These are phyloP conservation scores for Neonectria ditissima DNA, from an alignment of 2,329 filamentous ascomycete species.

Conservation along the genomic window DNA sequence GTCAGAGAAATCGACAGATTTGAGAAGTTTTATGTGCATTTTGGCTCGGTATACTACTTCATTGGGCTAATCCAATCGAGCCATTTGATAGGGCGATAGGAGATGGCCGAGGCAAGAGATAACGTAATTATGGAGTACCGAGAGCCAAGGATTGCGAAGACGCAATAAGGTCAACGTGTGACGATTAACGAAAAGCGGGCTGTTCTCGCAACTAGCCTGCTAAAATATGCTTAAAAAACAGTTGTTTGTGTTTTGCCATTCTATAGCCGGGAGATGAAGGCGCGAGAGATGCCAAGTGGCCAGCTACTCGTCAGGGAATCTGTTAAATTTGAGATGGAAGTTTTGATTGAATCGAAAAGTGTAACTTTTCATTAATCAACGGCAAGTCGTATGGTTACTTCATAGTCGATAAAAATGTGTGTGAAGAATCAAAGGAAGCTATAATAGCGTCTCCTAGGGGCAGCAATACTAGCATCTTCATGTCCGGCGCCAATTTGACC, in stretches of 20 bases:
- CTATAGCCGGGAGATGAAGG: too few species aligned
- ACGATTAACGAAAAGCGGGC: background rate
- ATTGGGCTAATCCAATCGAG: background rate
- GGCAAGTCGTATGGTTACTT: too few species aligned
- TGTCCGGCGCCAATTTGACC: too few species aligned
- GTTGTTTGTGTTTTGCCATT: background rate
- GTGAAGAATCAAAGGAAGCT: too few species aligned
- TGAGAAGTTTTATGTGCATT: background rate
- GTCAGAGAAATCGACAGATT: background rate
- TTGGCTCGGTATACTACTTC: background rate
- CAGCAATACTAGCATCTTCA: too few species aligned
- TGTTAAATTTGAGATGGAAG: too few species aligned
- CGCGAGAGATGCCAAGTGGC: background rate
- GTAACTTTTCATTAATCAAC: too few species aligned
- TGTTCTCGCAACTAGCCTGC: background rate
- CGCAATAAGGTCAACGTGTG: background rate
- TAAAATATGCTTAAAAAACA: background rate
- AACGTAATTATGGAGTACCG: background rate
- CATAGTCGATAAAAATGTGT: too few species aligned
- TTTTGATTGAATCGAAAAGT: too few species aligned
- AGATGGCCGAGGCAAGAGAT: background rate
- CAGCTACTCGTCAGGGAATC: too few species aligned
- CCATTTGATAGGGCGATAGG: conserved; percentile 8
- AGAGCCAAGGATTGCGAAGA: background rate
- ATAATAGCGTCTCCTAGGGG: too few species aligned